These are phyloP conservation scores for Boletus rubescentipes DNA, from an alignment of 768 basidiomycete species.

Conservation along the genomic window DNA sequence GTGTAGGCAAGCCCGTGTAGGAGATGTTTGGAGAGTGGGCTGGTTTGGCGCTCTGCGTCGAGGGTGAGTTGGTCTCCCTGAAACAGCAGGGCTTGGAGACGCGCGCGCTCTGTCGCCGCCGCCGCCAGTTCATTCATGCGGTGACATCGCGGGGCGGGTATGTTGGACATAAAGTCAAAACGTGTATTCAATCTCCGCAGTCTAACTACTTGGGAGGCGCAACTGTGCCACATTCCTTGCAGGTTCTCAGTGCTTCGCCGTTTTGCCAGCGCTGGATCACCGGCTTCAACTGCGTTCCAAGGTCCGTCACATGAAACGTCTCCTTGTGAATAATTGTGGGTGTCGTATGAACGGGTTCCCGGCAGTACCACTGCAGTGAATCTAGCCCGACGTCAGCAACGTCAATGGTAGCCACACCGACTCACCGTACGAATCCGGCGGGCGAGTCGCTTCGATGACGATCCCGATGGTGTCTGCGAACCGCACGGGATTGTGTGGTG, in stretches of 20 bases:
- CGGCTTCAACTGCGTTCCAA: constrained; percentile 92
- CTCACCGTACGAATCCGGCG: constrained; percentile 71
- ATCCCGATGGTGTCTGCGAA: constrained; percentile 89
- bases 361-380: constrained; percentile 91
- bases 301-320: constrained; percentile 82
- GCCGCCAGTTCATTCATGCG: constrained; percentile 46
- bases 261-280: constrained; percentile 84
- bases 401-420: not conserved
- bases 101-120: constrained; percentile 38
- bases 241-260: constrained; percentile 62
- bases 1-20: constrained; percentile 58
- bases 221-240: constrained; percentile 64
- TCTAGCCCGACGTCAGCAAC: constrained; percentile 47
- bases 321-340: constrained; percentile 85
- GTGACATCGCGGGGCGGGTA: constrained; percentile 38
- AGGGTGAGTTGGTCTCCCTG: constrained; percentile 4
- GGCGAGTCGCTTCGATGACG: constrained; percentile 85
- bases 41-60: constrained; percentile 18
- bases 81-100: constrained; percentile 24
- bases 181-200: constrained; percentile 19
- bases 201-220: constrained; percentile 52
- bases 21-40: constrained; percentile 44
- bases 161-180: not conserved
- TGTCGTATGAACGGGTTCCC: constrained; percentile 51
- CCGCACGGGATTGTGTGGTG: constrained; percentile 93